Percentiles rank a stretch among this genome's conserved stretches.
Conservation (phyloP, 768 basidiomycete genomes). For the Gautieria morchelliformis region DNA sequence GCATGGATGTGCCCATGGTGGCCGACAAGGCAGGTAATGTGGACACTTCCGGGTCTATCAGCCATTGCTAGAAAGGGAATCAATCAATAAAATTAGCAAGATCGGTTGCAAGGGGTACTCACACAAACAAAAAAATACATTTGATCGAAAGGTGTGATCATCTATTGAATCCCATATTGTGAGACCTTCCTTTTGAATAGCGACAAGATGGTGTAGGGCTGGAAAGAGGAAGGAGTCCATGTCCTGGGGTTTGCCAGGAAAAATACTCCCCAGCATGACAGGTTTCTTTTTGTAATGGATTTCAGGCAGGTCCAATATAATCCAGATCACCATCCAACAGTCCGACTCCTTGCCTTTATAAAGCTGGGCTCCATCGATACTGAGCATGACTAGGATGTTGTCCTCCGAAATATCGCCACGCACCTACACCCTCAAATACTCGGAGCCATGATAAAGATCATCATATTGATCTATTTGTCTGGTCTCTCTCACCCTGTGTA, state of each 20-base stretch:
- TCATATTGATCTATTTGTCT: too few relatives aligned
- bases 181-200: background rate
- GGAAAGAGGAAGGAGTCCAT: background rate
- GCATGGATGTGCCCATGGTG: too few relatives aligned
- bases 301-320: background rate
- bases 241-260: background rate
- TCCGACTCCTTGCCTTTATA: background rate
- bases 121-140: background rate
- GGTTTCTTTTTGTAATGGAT: background rate
- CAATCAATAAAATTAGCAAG: too few relatives aligned
- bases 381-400: too few relatives aligned
- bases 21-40: too few relatives aligned
- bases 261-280: background rate
- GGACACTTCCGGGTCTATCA: too few relatives aligned
- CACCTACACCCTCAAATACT: too few relatives aligned
- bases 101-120: too few relatives aligned
- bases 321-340: background rate
- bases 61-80: too few relatives aligned
- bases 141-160: background rate
- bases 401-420: too few relatives aligned
- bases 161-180: background rate
- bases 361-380: background rate
- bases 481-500: too few relatives aligned
- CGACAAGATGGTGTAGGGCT: background rate
- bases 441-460: too few relatives aligned